These are phyloP conservation scores for Furcasterigmium furcatum DNA, from an alignment of 2,329 filamentous ascomycete species.

Conservation along the genomic window DNA sequence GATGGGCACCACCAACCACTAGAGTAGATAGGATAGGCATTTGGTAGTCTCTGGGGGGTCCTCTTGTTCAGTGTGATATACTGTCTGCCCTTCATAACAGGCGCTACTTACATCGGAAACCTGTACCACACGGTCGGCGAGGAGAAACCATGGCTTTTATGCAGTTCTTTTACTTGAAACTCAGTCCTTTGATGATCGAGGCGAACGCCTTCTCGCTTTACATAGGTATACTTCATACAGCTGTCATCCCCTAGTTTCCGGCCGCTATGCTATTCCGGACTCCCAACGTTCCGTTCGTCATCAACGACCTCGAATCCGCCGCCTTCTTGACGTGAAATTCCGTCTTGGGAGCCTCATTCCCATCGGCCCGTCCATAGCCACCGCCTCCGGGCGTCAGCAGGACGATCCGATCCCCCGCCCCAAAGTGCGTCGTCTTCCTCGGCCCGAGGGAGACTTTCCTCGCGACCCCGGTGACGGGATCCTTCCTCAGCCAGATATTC, in stretches of 20 bases:
- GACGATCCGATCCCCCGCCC: slow-evolving; percentile 9
- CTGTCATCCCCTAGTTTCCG: neutral
- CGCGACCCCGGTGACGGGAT: slow-evolving; percentile 23
- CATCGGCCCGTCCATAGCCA: slow-evolving; percentile 6
- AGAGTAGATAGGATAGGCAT: no score
- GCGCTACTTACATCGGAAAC: no score
- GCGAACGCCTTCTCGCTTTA: no score
- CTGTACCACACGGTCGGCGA: no score
- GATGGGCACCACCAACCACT: no score
- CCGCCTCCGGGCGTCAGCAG: slow-evolving; percentile 11
- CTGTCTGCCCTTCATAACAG: no score
- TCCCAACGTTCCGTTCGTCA: neutral
- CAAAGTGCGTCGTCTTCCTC: slow-evolving; percentile 10
- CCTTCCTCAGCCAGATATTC: slow-evolving; percentile 61
- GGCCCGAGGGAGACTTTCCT: slow-evolving; percentile 19
- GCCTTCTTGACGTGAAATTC: neutral
- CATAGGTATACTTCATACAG: no score
- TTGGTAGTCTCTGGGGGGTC: no score
- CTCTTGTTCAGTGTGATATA: no score
- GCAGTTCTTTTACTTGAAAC: no score
- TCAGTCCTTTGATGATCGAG: no score
- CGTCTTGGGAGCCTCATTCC: neutral
- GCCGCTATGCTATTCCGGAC: neutral
- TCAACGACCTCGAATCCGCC: neutral
- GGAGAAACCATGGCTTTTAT: no score